Evolutionary conservation across 2,329 filamentous ascomycete genomes (phyloP), one percentile per base, ranked within the genome.

Genomic region (Diplocarpon mali): DNA sequence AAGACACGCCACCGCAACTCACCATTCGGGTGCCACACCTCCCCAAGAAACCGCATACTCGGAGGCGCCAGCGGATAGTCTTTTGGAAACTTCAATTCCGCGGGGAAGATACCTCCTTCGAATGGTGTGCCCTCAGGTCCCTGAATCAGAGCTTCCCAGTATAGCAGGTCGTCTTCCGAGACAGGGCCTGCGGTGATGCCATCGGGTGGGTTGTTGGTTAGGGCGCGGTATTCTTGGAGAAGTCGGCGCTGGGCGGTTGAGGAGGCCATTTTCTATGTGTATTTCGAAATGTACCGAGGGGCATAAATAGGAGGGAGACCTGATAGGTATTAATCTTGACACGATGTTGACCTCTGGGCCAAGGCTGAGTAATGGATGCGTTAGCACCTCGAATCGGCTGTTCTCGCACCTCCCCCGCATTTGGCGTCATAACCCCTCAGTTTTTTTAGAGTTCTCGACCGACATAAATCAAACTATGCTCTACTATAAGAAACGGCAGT

Each of bases 11-110:
- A 16, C 17, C 7, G 28, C 11, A 15, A 60, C 69, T 32, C 65
- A 94, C 89, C 87, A 64, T 98, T 98, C 0, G 92, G 92, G 69
- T 98, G 92, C 79, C 89, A 96, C 55, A 98, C 80, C 59, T 93
- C 87, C 43, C 85, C 85, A 42, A 93, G 71, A 65, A 98, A 98
- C 65, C 84, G 87, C 90, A 98, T 96, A 34, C 84, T 88, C 8
- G 92, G 92, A 50, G 92, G 92, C 56, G 89, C 85, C 5, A 96
- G 76, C n/a, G 92, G 92, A 61, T 98, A 98, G 65, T 98, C 92
- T 62, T 85, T 85, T 5, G 92, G 90, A 60, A 98, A 98, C 60
- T 83, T 88, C 57, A 98, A 77, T 66, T 95, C 88, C 20, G 92
- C 92, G 35, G 89, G 87, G 64, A 96, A 98, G 48, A 98, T 79